These are phyloP conservation scores for Phialocephala sp. DNA, from an alignment of 2,329 filamentous ascomycete species.

Conservation along the genomic window DNA sequence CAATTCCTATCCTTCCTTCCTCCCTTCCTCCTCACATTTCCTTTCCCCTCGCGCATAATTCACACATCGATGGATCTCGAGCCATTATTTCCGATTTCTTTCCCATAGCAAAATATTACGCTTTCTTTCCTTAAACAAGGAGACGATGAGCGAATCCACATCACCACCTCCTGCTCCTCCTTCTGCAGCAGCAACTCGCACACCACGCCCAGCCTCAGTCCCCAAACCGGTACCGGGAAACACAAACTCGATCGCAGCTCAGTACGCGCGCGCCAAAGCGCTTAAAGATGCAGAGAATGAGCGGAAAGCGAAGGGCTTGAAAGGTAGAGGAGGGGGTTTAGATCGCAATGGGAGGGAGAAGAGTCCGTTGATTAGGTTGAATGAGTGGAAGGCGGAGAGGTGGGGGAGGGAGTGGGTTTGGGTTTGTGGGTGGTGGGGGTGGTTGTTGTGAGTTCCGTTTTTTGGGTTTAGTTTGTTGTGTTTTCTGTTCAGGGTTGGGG, in stretches of 20 bases:
- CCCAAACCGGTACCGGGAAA: constrained; percentile 40
- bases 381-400: constrained; percentile 37
- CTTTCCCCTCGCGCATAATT: neutral
- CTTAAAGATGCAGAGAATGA: constrained; percentile 38
- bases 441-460: constrained; percentile 41
- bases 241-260: constrained; percentile 40
- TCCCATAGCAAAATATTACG: neutral
- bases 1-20: neutral
- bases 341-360: constrained; percentile 31
- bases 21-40: neutral
- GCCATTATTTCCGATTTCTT: neutral
- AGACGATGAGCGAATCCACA: neutral
- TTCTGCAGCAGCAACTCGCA: constrained; percentile 7
- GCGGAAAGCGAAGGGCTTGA: constrained; percentile 8
- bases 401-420: constrained; percentile 41
- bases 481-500: too few relatives aligned
- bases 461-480: too few relatives aligned
- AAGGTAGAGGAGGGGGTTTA: constrained; percentile 25
- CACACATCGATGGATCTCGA: neutral
- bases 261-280: constrained; percentile 42
- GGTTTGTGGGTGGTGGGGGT: constrained; percentile 40
- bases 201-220: constrained; percentile 21
- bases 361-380: constrained; percentile 36
- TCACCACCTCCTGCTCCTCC: neutral
- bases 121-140: neutral